These are phyloP conservation scores for Huntiella bhutanensis DNA, from an alignment of 2,329 filamentous ascomycete genomes.

Conservation along the genomic window DNA sequence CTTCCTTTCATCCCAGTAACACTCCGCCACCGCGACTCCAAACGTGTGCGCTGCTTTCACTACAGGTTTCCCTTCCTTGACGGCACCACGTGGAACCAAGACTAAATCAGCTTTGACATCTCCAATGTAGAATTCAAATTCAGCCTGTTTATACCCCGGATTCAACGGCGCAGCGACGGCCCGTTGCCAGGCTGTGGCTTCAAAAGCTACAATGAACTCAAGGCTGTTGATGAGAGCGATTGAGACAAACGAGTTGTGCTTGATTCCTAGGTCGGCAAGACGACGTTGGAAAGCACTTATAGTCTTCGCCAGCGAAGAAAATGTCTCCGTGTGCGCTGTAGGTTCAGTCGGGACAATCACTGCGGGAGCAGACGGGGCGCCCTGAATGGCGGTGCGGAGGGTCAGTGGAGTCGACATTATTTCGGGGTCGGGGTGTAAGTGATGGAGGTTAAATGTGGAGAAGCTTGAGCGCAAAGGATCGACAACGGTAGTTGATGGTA, in stretches of 20 bases:
- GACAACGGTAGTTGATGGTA: no score
- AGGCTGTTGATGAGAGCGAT: slow-evolving; percentile 72
- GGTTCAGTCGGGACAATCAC: slow-evolving; percentile 55
- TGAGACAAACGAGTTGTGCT: slow-evolving; percentile 51
- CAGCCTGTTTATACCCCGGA: slow-evolving; percentile 70
- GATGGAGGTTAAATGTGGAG: no score
- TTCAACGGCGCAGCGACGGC: slow-evolving; percentile 75
- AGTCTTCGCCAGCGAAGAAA: slow-evolving; percentile 46
- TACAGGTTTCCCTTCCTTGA: slow-evolving; percentile 45
- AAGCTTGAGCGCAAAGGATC: no score
- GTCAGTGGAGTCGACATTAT: slow-evolving; percentile 18
- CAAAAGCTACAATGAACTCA: slow-evolving; percentile 73
- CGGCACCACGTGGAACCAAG: slow-evolving; percentile 55
- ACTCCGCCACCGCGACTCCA: slow-evolving; percentile 69
- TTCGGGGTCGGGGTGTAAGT: no score
- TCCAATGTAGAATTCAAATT: slow-evolving; percentile 85
- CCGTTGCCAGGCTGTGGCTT: slow-evolving; percentile 71
- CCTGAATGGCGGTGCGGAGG: slow-evolving; percentile 31
- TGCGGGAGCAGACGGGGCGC: slow-evolving; percentile 30
- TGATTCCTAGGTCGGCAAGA: slow-evolving; percentile 56
- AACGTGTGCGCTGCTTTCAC: slow-evolving; percentile 63
- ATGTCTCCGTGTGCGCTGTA: slow-evolving; percentile 45
- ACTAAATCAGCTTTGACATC: slow-evolving; percentile 65
- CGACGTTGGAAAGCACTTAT: slow-evolving; percentile 56
- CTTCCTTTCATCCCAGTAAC: slow-evolving; percentile 51